phyloP scores from a whole-genome alignment of 2,329 filamentous ascomycete species.

The Xylaria hypoxylon region DNA sequence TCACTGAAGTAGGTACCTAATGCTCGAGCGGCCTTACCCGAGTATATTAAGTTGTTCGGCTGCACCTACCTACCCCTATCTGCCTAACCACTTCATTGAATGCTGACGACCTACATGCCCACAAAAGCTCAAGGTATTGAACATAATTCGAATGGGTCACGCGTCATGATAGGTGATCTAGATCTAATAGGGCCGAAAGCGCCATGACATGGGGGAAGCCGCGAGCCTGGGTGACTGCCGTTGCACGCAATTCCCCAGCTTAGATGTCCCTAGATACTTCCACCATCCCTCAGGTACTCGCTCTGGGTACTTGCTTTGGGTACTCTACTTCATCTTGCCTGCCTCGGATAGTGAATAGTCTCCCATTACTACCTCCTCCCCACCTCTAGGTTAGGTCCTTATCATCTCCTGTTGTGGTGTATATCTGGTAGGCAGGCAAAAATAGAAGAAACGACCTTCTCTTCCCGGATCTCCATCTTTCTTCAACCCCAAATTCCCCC shows the following conservation, averaged over 20 bases:
- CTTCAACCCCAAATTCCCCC: constrained; percentile 2
- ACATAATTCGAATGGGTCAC: background rate
- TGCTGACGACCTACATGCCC: too few species aligned
- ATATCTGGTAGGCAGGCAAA: background rate
- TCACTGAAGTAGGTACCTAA: too few species aligned
- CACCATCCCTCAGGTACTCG: background rate
- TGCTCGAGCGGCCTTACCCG: background rate
- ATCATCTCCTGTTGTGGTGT: constrained; percentile 3
- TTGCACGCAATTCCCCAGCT: constrained; percentile 17
- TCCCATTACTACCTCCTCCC: background rate
- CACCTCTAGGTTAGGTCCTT: too few species aligned
- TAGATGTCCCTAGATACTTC: background rate
- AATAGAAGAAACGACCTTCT: constrained; percentile 9
- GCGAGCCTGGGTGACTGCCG: constrained; percentile 1
- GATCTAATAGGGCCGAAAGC: background rate
- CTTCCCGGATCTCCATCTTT: constrained; percentile 9
- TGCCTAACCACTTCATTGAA: background rate
- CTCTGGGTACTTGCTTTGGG: background rate
- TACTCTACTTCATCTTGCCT: constrained; percentile 15
- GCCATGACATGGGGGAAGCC: background rate
- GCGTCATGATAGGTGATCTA: background rate
- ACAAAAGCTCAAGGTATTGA: background rate
- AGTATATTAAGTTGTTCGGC: background rate
- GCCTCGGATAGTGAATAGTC: background rate
- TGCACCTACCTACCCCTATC: background rate